Base-by-base conservation (phyloP, 306 rosid species). In the Pyrus bretschneideri region DNA sequence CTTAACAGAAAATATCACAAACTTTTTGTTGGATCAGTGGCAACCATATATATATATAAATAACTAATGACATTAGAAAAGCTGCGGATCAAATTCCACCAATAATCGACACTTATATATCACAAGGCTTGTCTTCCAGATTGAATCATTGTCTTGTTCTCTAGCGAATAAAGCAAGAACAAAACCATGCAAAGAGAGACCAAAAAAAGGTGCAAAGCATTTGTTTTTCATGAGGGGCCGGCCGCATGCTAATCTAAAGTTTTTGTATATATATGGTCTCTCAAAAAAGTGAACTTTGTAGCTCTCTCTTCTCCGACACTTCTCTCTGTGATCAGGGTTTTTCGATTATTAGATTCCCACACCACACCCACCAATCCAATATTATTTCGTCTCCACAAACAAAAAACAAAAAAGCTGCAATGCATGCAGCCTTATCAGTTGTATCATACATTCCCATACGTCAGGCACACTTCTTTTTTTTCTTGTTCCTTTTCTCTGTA, bases 241-340 rank as follows among this genome's bases (percentile, higher is more conserved):
- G n/a, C 11, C 82, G 83, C 86, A 79, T 75, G 83, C 83, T 64
- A 75, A 58, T 75, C 64, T 46, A 75, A 83, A 75, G 76, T 69
- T 51, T 51, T 51, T 51, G 18, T 18, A 51, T 6, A 51, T 6
- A 17, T 51, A 51, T 51, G 21, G 21, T 15, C 55, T 51, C 21
- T 15, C 2, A 60, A 40, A 73, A 61, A 67, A 29, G 38, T 38
- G 69, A 64, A 59, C 38, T 65, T 55, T 55, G 45, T 46, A 21
- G 35, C 49, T 70, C 55, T 49, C 21, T 58, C 15, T 75, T 9
- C 61, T 75, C 68, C 76, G 68, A 80, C 54, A 67, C 6, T 40
- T 22, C 72, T 40, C 33, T 68, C 9, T 18, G 68, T 19, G 25
- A 71, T 78, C 63, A 30, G 79, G 14, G 54, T 33, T 74, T 49